Conservation (phyloP, 1,139 yeast genomes). For the Magnusiomyces paraingens region DNA sequence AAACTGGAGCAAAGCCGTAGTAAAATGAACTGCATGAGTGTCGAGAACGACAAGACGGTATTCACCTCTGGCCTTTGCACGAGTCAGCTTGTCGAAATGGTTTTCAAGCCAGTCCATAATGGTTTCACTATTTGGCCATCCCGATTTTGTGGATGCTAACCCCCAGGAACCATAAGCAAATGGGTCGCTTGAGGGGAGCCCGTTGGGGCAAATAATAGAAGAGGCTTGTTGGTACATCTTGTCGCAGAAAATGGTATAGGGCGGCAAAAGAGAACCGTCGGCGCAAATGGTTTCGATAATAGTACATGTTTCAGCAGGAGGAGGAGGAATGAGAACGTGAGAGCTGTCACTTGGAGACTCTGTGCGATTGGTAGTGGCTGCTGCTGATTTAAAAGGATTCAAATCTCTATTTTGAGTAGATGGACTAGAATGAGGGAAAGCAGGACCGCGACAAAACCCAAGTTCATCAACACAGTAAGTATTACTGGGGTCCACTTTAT, state of each 20-base stretch:
- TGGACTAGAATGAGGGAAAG: conserved; percentile 1
- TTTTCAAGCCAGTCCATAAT: conserved; percentile 14
- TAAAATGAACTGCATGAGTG: conserved; percentile 16
- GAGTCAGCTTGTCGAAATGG: conserved; percentile 14
- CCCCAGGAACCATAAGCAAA: neutral
- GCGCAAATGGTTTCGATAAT: neutral
- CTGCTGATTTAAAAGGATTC: neutral
- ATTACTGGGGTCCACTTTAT: conserved; percentile 11
- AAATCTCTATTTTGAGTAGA: neutral
- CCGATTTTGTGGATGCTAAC: conserved; percentile 8
- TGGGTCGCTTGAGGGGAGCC: neutral
- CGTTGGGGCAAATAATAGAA: too few species aligned
- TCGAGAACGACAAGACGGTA: conserved; percentile 13
- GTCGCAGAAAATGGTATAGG: neutral
- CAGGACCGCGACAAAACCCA: conserved; percentile 9
- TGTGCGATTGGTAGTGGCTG: conserved; percentile 1
- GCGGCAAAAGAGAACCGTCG: neutral
- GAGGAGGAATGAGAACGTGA: neutral
- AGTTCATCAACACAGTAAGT: conserved; percentile 15
- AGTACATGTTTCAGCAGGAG: neutral
- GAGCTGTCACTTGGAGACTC: neutral
- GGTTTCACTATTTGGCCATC: conserved; percentile 13
- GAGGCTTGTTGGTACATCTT: neutral
- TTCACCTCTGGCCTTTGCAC: conserved; percentile 11
- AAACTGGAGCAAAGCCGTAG: conserved; percentile 11